Conservation (phyloP, 129 eudicot genomes). For the Escallonia herrerae region DNA sequence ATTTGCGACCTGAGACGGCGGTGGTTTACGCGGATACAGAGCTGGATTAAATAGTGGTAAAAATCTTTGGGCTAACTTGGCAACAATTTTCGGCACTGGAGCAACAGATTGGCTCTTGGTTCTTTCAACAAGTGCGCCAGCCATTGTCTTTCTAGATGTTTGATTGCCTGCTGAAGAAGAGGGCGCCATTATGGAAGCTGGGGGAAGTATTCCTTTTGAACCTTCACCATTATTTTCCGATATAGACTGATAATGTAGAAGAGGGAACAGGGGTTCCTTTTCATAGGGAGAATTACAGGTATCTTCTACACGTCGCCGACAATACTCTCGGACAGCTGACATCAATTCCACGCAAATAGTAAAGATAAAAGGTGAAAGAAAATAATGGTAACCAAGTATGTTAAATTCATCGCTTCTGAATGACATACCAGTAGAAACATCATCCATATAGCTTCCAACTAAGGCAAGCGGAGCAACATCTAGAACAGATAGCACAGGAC, state of each 20-base stretch:
- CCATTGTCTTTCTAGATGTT: slow-evolving; percentile 63
- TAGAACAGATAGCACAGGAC: slow-evolving; percentile 56
- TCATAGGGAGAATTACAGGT: slow-evolving; percentile 29
- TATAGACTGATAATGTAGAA: slow-evolving; percentile 17
- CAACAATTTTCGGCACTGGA: slow-evolving; percentile 67
- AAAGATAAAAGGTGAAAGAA: slow-evolving; percentile 2
- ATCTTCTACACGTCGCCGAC: slow-evolving; percentile 39
- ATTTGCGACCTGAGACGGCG: slow-evolving; percentile 57
- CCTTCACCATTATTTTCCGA: slow-evolving; percentile 33
- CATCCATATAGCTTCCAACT: slow-evolving; percentile 60
- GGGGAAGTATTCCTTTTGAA: slow-evolving; percentile 4
- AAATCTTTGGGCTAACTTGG: slow-evolving; percentile 69
- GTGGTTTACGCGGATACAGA: slow-evolving; percentile 89
- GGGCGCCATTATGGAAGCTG: slow-evolving; percentile 14
- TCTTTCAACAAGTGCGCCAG: slow-evolving; percentile 69
- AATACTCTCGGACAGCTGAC: slow-evolving; percentile 64
- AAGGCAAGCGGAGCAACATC: slow-evolving; percentile 87
- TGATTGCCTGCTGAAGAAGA: slow-evolving; percentile 25
- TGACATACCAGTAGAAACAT: slow-evolving; percentile 65
- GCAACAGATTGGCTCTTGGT: slow-evolving; percentile 76
- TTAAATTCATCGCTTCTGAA: slow-evolving; percentile 7
- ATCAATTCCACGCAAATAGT: slow-evolving; percentile 19
- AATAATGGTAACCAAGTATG: slow-evolving; percentile 1
- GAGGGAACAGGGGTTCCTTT: slow-evolving; percentile 76
- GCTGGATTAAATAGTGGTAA: slow-evolving; percentile 79